Percentiles rank a stretch among this genome's conserved stretches.
These are phyloP conservation scores for Globisporangium alternatum DNA, from an alignment of 352 stramenopile genomes.

Conservation along the genomic window DNA sequence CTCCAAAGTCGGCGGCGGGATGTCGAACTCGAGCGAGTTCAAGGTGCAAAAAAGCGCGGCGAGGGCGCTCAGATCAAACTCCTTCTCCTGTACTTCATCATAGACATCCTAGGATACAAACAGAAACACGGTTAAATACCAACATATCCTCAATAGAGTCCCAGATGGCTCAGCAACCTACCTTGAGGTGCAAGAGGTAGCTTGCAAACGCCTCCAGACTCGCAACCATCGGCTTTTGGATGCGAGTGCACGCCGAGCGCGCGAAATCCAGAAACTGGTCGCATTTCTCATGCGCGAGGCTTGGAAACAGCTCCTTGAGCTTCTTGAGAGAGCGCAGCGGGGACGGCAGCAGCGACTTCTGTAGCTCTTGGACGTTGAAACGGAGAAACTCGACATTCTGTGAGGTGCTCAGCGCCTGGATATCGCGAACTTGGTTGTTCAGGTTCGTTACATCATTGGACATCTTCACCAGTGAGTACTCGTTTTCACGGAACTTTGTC, in stretches of 20 bases:
- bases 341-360: conserved; percentile 37
- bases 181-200: conserved; percentile 56
- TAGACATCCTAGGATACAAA: conserved; percentile 35
- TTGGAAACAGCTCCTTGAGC: conserved; percentile 37
- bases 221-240: conserved; percentile 37
- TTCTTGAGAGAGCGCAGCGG: conserved; percentile 35
- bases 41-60: conserved; percentile 39
- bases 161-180: conserved; percentile 21
- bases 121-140: neutral
- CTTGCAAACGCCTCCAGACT: conserved; percentile 40
- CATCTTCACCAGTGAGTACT: conserved; percentile 48
- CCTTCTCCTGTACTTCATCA: conserved; percentile 41
- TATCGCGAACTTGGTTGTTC: conserved; percentile 25
- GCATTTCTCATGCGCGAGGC: conserved; percentile 43
- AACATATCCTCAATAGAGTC: neutral
- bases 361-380: conserved; percentile 39
- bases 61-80: conserved; percentile 47
- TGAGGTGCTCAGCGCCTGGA: conserved; percentile 20
- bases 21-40: conserved; percentile 28
- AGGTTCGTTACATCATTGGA: conserved; percentile 34
- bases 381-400: conserved; percentile 40
- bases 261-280: conserved; percentile 45
- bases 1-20: conserved; percentile 26
- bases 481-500: conserved; percentile 32
- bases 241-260: conserved; percentile 29